Evolutionary conservation across 352 stramenopile genomes (phyloP).

Genomic region (Phytophthora gonapodyides): DNA sequence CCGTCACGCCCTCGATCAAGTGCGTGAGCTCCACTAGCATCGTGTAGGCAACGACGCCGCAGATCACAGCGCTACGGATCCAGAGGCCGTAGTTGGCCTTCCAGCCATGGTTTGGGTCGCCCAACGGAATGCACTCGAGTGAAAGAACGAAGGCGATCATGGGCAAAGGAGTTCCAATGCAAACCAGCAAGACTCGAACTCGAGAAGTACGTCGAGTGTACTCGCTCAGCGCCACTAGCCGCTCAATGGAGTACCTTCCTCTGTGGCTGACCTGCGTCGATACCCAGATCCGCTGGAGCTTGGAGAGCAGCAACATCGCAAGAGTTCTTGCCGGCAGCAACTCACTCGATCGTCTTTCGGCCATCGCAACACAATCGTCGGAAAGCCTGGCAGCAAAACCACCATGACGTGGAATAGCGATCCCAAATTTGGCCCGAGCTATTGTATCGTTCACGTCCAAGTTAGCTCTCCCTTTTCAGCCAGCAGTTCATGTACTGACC

Average conservation of each 20-base stretch:
- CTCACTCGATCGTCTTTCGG: neutral
- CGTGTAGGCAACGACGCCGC: constrained; percentile 15
- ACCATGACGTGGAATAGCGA: neutral
- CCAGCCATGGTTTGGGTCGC: constrained; percentile 19
- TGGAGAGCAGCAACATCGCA: neutral
- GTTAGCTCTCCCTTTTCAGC: no score
- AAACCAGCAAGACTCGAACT: constrained; percentile 15
- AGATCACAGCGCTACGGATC: constrained; percentile 13
- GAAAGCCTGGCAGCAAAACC: neutral
- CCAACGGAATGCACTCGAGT: constrained; percentile 18
- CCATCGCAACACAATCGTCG: no score
- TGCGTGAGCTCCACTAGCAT: constrained; percentile 17
- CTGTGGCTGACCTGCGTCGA: constrained; percentile 28
- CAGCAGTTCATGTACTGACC: no score
- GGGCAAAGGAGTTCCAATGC: constrained; percentile 19
- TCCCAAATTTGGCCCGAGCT: neutral
- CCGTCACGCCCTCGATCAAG: constrained; percentile 16
- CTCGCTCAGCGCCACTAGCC: constrained; percentile 29
- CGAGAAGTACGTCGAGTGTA: constrained; percentile 25
- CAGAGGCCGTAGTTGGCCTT: constrained; percentile 23
- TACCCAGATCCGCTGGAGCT: constrained; percentile 10
- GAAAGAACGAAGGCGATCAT: constrained; percentile 24
- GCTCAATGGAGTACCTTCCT: constrained; percentile 40
- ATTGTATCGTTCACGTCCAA: no score
- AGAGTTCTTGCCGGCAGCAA: no score